These are phyloP conservation scores for Ilex aquifolium DNA, from an alignment of 257 asterid species.

Conservation along the genomic window DNA sequence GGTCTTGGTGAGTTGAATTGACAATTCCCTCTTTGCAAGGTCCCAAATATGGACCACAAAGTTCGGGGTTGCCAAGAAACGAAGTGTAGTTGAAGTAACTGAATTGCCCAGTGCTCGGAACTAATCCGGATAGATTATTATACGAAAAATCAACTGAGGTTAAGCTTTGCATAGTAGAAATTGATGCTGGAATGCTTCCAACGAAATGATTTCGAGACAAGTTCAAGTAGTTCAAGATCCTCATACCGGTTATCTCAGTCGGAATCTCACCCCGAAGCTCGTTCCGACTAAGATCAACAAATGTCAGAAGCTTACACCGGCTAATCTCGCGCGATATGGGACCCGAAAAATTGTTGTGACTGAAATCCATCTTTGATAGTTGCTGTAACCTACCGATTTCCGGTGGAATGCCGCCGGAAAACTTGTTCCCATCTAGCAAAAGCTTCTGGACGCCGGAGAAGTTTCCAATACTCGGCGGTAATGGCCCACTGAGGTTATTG, in stretches of 20 bases:
- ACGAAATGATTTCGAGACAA: background rate
- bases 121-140: background rate
- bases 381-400: background rate
- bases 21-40: background rate
- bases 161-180: background rate
- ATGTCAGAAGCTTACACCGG: background rate
- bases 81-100: background rate
- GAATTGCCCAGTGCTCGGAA: background rate
- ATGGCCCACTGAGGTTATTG: background rate
- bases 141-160: background rate
- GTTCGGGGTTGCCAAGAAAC: background rate
- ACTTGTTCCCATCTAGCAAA: background rate
- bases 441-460: background rate
- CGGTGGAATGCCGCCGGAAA: background rate
- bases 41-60: background rate
- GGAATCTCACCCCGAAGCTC: background rate
- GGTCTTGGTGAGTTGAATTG: background rate
- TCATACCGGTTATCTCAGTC: background rate
- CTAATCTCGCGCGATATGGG: background rate
- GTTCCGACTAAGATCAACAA: background rate
- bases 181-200: background rate
- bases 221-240: background rate
- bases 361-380: background rate
- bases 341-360: background rate
- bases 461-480: background rate